phyloP scores from a whole-genome alignment of 306 rosid genomes.

The Lablab purpureus region DNA sequence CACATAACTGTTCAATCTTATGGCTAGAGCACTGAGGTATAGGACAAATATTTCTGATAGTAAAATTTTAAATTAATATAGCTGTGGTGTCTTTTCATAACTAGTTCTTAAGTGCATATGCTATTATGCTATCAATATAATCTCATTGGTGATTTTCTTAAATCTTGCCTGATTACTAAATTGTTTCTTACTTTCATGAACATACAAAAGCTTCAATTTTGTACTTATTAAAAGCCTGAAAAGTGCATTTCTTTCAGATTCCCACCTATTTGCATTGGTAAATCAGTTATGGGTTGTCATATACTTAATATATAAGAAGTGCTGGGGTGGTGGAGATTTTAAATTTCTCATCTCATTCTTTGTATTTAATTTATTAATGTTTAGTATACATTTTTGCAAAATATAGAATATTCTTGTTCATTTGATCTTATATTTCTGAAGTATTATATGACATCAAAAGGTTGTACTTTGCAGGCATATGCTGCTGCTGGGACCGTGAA shows the following conservation, averaged over 20 bases:
- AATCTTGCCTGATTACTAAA: conserved; percentile 14
- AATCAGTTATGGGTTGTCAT: not conserved
- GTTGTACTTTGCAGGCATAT: conserved; percentile 77
- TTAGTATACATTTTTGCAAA: not conserved
- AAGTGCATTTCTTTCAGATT: conserved; percentile 1
- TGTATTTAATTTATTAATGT: conserved; percentile 12
- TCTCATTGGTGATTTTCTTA: not conserved
- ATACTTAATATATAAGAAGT: conserved; percentile 8
- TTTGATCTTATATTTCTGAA: conserved; percentile 20
- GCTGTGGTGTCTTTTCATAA: not conserved
- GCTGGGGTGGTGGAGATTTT: conserved; percentile 6
- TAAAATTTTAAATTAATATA: not conserved
- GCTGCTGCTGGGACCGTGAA: conserved; percentile 99
- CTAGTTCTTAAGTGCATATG: not conserved
- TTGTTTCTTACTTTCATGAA: not conserved
- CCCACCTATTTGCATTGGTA: conserved; percentile 5
- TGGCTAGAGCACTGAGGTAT: not conserved
- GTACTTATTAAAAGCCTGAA: not conserved
- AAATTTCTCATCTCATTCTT: not conserved
- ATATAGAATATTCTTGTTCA: conserved; percentile 18
- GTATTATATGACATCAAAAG: conserved; percentile 42
- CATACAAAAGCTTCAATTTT: conserved; percentile 8
- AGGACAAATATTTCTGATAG: not conserved
- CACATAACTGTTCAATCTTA: not conserved
- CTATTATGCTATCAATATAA: not conserved